Evolutionary conservation across 331 rosid genomes (phyloP), one percentile per base, ranked within the genome.

Genomic region (Quercus phellos): DNA sequence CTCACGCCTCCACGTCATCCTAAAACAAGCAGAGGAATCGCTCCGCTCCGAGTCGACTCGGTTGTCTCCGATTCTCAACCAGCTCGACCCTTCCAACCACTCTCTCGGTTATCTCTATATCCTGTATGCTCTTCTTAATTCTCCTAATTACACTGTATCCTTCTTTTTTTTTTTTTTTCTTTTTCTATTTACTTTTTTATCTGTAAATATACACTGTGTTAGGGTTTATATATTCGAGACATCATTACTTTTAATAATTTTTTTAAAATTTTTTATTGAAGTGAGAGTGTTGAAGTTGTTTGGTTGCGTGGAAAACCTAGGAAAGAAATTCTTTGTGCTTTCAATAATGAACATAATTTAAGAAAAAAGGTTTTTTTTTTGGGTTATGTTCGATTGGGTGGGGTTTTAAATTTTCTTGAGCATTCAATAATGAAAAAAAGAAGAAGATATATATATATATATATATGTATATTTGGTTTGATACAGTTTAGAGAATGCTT

Each of bases 21-120:
- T 94, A 72, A 89, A 82, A 86, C 90, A 90, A 68, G 82, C 93
- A 6, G 92, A 90, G 55, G 97, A 92, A 24, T 75, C 79, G 82
- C 92, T 92, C 70, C 87, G 73, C 78, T 3, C 89, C 72, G 89
- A 90, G 74, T 84, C 89, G 78, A 68, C 87, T 85, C 90, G 88
- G 11, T 72, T 92, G 56, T 68, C 82, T 66, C 76, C 90, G 29
- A 77, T 91, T 79, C 79, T 94, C 32, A 68, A 73, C 74, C 92
- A 87, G 79, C 94, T 94, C 19, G 95, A 90, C 78, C 92, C 97
- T 12, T 78, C 88, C 61, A 17, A 54, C 1, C 97, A 94, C 53
- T 89, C 97, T 70, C 93, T 94, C 19, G 97, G 97, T 53, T 92
- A 79, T 77, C 94, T 94, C 58, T 94, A 85, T 82, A 71, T 94